Evolutionary conservation across 2,329 filamentous ascomycete species (phyloP).

Genomic region (Daldinia sp.): DNA sequence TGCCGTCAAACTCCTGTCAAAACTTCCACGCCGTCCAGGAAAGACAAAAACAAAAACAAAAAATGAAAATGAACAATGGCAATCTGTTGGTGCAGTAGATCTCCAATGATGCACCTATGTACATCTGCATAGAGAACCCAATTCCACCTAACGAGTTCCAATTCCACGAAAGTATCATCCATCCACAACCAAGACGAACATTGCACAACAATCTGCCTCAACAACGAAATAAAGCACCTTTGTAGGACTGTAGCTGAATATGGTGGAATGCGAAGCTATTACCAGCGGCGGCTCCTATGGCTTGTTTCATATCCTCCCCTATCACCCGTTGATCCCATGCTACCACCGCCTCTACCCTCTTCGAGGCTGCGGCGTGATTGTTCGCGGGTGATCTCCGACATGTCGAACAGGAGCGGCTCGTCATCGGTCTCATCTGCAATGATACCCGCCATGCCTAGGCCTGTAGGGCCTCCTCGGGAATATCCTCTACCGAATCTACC

Average conservation of each 20-base stretch:
- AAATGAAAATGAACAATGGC: too few relatives aligned
- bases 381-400: slow-evolving; percentile 72
- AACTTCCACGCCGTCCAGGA: slow-evolving; percentile 24
- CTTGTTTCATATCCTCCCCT: slow-evolving; percentile 51
- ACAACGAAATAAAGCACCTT: slow-evolving; percentile 16
- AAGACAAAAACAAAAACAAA: too few relatives aligned
- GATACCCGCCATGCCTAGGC: slow-evolving; percentile 55
- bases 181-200: slow-evolving; percentile 9
- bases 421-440: slow-evolving; percentile 66
- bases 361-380: slow-evolving; percentile 67
- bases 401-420: slow-evolving; percentile 75
- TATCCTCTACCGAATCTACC: slow-evolving; percentile 47
- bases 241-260: not conserved
- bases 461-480: slow-evolving; percentile 47
- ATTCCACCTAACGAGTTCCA: not conserved
- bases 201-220: slow-evolving; percentile 22
- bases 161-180: slow-evolving; percentile 4
- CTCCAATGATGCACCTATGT: slow-evolving; percentile 10
- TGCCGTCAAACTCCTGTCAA: slow-evolving; percentile 28
- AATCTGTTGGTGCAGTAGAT: slow-evolving; percentile 34
- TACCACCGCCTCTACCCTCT: slow-evolving; percentile 55
- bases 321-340: slow-evolving; percentile 50
- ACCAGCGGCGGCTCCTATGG: slow-evolving; percentile 43
- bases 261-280: slow-evolving; percentile 3
- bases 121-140: slow-evolving; percentile 3